phyloP scores from a whole-genome alignment of 2,329 filamentous ascomycete genomes.

The Sporothrix protearum region DNA sequence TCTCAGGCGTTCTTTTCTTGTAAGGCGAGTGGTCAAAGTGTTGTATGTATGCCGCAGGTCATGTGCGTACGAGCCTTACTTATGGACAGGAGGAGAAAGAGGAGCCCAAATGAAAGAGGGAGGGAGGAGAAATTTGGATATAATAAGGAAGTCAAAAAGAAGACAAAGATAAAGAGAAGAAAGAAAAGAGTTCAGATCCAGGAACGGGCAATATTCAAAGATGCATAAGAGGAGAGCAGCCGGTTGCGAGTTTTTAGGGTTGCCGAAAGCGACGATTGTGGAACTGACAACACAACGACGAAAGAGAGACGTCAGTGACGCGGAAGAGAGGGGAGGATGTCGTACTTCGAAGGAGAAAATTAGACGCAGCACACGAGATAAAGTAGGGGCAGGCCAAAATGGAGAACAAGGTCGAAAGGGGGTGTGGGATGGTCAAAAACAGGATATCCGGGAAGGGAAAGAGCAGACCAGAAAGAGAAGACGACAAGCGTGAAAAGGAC shows the following conservation, averaged over 20 bases:
- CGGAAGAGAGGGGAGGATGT: background rate
- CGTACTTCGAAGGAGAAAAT: background rate
- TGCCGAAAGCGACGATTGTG: conserved; percentile 1
- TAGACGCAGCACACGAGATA: background rate
- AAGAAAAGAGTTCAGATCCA: background rate
- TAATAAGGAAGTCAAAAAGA: background rate
- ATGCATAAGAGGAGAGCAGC: background rate
- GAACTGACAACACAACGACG: conserved; percentile 2
- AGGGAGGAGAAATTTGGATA: background rate
- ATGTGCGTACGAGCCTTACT: background rate
- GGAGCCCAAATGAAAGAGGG: background rate
- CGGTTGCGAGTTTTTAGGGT: background rate
- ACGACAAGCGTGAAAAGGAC: background rate
- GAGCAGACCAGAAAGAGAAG: too few relatives aligned
- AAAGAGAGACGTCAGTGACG: conserved; percentile 9
- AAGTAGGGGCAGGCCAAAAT: background rate
- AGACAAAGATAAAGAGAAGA: background rate
- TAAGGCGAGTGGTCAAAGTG: background rate
- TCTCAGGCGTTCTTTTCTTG: background rate
- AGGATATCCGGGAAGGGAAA: background rate
- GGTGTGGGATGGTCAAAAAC: background rate
- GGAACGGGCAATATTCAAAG: background rate
- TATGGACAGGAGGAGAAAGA: background rate
- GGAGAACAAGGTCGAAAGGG: background rate
- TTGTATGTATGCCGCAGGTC: background rate